phyloP scores from a whole-genome alignment of 2,329 filamentous ascomycete species.

The Plenodomus tracheiphilus region DNA sequence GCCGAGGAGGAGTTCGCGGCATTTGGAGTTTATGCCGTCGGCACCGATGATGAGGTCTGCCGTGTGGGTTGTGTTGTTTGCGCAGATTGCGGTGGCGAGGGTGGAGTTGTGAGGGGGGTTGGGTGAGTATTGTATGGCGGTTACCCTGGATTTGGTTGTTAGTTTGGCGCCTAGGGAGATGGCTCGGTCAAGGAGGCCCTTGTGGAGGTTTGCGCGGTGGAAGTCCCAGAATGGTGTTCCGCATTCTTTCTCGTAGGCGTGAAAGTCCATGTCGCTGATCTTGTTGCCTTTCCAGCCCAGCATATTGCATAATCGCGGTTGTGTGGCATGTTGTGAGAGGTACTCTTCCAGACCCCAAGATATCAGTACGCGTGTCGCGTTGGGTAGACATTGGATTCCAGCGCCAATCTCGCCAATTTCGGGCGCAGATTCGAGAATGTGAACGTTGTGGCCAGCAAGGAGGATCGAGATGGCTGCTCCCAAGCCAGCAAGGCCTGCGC shows the following conservation, averaged over 20 bases:
- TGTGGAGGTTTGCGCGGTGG: constrained; percentile 58
- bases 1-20: constrained; percentile 51
- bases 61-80: constrained; percentile 41
- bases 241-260: constrained; percentile 40
- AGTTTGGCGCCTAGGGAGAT: constrained; percentile 53
- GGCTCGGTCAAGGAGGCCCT: constrained; percentile 52
- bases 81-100: constrained; percentile 48
- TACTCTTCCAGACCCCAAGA: constrained; percentile 54
- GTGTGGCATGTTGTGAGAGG: constrained; percentile 49
- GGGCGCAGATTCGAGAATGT: constrained; percentile 53
- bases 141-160: constrained; percentile 51
- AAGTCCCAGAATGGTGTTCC: constrained; percentile 59
- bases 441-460: constrained; percentile 53
- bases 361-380: constrained; percentile 53
- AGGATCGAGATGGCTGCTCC: constrained; percentile 54
- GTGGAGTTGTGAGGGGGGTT: constrained; percentile 31
- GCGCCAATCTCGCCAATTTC: constrained; percentile 56
- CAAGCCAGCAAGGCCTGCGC: constrained; percentile 61
- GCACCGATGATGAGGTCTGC: constrained; percentile 54
- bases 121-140: constrained; percentile 43
- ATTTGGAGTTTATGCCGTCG: constrained; percentile 53
- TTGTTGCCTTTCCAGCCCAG: constrained; percentile 57
- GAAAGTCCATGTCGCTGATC: constrained; percentile 55
- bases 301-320: constrained; percentile 52
- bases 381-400: constrained; percentile 56